Evolutionary conservation across 2,329 filamentous ascomycete species (phyloP).

Genomic region (Fusarium gaditjirri): DNA sequence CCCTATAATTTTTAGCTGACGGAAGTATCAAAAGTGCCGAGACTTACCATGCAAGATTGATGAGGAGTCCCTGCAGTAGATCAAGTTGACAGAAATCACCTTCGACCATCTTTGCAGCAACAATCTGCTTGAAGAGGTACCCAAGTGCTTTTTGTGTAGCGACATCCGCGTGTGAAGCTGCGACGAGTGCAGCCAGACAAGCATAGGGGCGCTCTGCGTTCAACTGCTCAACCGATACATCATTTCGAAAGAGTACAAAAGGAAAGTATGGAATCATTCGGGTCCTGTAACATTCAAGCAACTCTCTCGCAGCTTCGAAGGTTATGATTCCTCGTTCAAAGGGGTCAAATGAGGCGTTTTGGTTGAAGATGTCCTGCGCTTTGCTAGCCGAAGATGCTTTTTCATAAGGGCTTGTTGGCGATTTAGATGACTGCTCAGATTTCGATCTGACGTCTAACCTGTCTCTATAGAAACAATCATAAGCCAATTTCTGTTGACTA

Average conservation of each 20-base stretch:
- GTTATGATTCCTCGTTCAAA: conserved; percentile 37
- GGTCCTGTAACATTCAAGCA: conserved; percentile 31
- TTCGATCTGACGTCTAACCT: neutral
- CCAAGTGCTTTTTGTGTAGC: conserved; percentile 35
- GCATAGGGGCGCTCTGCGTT: conserved; percentile 34
- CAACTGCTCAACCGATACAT: conserved; percentile 26
- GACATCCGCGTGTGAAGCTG: conserved; percentile 32
- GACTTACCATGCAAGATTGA: conserved; percentile 46
- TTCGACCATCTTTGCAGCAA: conserved; percentile 28
- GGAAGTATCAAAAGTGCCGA: accelerated
- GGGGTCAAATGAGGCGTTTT: conserved; percentile 29
- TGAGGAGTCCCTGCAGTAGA: conserved; percentile 46
- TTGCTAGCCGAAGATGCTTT: neutral
- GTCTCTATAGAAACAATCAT: accelerated
- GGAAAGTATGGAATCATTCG: conserved; percentile 45
- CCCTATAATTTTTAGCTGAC: conserved; percentile 38
- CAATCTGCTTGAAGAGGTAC: conserved; percentile 40
- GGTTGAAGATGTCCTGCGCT: neutral
- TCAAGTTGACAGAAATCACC: conserved; percentile 43
- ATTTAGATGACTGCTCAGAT: conserved; percentile 8
- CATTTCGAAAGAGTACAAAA: conserved; percentile 42
- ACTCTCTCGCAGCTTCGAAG: conserved; percentile 8
- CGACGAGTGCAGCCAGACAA: conserved; percentile 43
- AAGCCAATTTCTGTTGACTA: accelerated
- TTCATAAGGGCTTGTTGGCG: conserved; percentile 1